A percentile compares a stretch with the other conserved stretches of the same genome.
Conservation (phyloP, 306 rosid species). For the Vigna reflexopilosa region DNA sequence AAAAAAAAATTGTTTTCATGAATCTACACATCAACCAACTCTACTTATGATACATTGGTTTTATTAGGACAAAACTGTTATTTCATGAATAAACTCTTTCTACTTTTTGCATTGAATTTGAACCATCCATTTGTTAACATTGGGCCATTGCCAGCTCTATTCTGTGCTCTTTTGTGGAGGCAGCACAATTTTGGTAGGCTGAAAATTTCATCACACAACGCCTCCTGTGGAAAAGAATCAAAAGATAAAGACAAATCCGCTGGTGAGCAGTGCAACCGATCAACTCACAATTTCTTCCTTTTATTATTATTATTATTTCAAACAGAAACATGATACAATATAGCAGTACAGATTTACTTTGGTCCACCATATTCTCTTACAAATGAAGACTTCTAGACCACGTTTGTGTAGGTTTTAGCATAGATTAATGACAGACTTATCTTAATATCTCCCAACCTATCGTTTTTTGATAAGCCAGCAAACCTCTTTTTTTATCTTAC, state of each 20-base stretch:
- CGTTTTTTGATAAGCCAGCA: constrained; percentile 17
- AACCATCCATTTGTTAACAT: constrained; percentile 32
- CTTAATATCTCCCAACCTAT: neutral
- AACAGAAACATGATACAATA: constrained; percentile 39
- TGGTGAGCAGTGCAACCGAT: constrained; percentile 11
- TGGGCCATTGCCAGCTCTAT: constrained; percentile 17
- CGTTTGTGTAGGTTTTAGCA: constrained; percentile 25
- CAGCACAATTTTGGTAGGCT: neutral
- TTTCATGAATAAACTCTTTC: neutral
- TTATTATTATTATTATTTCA: constrained; percentile 48
- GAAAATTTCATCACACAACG: constrained; percentile 20
- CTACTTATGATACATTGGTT: neutral
- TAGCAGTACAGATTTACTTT: constrained; percentile 20
- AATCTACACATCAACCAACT: constrained; percentile 9
- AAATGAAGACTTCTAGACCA: constrained; percentile 34
- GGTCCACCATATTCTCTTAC: constrained; percentile 30
- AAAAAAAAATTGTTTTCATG: neutral
- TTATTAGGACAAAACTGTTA: neutral
- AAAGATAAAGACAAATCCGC: constrained; percentile 7
- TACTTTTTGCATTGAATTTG: constrained; percentile 22
- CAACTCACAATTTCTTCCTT: constrained; percentile 39
- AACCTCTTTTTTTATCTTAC: neutral
- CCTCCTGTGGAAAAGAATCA: constrained; percentile 1
- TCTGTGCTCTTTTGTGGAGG: constrained; percentile 15
- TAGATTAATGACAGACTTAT: constrained; percentile 17